These are phyloP conservation scores for Halophytophthora polymorphica DNA, from an alignment of 352 stramenopile species.

Conservation along the genomic window DNA sequence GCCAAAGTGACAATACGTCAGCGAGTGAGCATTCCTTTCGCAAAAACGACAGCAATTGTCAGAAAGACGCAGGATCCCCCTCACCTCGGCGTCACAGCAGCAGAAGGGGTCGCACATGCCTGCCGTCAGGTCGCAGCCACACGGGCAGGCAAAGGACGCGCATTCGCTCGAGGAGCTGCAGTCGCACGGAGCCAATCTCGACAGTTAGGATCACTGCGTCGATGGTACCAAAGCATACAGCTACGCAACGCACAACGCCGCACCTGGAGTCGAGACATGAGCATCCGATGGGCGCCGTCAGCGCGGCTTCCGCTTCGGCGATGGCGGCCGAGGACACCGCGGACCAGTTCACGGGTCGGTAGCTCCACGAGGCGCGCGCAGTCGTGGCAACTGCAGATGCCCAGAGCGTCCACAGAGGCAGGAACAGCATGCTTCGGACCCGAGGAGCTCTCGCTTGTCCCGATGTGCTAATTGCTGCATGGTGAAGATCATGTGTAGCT, in stretches of 20 bases:
- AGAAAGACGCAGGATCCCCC: not conserved
- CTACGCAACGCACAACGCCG: not conserved
- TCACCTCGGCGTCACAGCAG: constrained; percentile 46
- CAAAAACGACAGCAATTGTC: no score
- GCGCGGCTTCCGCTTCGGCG: constrained; percentile 15
- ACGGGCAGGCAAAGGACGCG: constrained; percentile 39
- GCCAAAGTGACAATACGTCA: not conserved
- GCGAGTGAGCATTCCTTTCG: no score
- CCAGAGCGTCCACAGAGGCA: no score
- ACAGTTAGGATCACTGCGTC: no score
- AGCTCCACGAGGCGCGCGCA: constrained; percentile 8
- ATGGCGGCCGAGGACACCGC: constrained; percentile 30
- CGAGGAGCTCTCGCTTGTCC: no score
- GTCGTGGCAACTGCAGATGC: no score
- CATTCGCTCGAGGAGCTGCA: constrained; percentile 16
- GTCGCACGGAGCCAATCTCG: not conserved
- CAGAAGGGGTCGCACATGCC: constrained; percentile 43
- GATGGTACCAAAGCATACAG: no score
- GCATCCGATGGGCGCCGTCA: constrained; percentile 37
- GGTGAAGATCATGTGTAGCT: no score
- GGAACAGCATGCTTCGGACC: no score
- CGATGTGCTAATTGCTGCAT: no score
- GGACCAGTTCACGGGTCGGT: constrained; percentile 46
- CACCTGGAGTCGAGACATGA: constrained; percentile 28
- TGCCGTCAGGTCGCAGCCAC: constrained; percentile 44